Evolutionary conservation across 2,329 filamentous ascomycete species (phyloP).

Genomic region (Talaromyces sp.): DNA sequence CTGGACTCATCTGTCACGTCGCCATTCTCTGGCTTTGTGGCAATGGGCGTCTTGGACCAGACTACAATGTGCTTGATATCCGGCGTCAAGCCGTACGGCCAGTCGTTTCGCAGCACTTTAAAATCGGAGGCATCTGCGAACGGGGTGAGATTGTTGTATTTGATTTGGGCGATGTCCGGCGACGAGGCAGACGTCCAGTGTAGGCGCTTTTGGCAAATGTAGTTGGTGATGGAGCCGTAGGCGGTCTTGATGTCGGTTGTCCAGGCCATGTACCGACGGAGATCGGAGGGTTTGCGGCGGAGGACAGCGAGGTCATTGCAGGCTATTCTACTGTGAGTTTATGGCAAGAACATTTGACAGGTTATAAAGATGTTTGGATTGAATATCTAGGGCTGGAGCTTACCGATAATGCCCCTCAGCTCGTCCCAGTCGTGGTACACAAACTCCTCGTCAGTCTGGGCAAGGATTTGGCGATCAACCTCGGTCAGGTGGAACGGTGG

Average conservation of each 20-base stretch:
- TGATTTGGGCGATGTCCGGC: slow-evolving; percentile 26
- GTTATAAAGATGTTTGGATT: too few relatives aligned
- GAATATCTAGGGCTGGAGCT: slow-evolving; percentile 9
- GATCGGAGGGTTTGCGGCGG: slow-evolving; percentile 54
- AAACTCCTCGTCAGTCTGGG: slow-evolving; percentile 49
- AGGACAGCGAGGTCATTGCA: slow-evolving; percentile 50
- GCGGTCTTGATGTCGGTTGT: slow-evolving; percentile 47
- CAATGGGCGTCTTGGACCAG: slow-evolving; percentile 50
- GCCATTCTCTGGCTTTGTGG: slow-evolving; percentile 40
- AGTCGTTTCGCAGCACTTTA: slow-evolving; percentile 55
- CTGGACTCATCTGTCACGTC: slow-evolving; percentile 48
- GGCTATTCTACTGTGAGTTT: slow-evolving; percentile 19
- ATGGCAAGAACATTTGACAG: neutral
- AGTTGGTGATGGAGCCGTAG: slow-evolving; percentile 53
- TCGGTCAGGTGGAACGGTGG: slow-evolving; percentile 45
- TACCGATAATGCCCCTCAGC: slow-evolving; percentile 48
- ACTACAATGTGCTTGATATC: slow-evolving; percentile 54
- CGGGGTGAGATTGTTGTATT: slow-evolving; percentile 42
- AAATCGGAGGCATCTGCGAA: slow-evolving; percentile 52
- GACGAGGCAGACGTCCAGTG: slow-evolving; percentile 37
- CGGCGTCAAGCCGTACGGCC: slow-evolving; percentile 54
- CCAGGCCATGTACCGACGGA: slow-evolving; percentile 57
- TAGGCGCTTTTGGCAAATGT: slow-evolving; percentile 50
- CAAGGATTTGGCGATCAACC: slow-evolving; percentile 43
- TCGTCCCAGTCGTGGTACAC: slow-evolving; percentile 48